phyloP scores from a whole-genome alignment of 345 rosid genomes.

The Carallia pectinifolia region DNA sequence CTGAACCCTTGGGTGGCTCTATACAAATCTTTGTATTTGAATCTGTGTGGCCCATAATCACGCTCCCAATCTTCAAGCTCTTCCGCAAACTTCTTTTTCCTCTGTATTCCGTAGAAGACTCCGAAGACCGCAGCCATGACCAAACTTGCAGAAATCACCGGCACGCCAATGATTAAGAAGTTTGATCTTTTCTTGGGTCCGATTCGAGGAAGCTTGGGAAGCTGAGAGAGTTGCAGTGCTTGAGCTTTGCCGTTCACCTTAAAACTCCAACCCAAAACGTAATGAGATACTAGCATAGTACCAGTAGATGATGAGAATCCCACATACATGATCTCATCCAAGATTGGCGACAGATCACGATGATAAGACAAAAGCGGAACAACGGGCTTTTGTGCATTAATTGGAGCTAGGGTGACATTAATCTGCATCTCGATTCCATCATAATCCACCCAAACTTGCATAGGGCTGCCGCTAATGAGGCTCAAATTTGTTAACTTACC shows the following conservation, averaged over 20 bases:
- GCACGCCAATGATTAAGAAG: constrained; percentile 44
- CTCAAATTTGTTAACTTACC: constrained; percentile 10
- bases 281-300: constrained; percentile 38
- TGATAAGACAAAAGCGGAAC: constrained; percentile 42
- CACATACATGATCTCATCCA: constrained; percentile 44
- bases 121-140: constrained; percentile 22
- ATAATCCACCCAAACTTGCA: constrained; percentile 61
- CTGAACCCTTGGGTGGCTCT: constrained; percentile 62
- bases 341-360: constrained; percentile 39
- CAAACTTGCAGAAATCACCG: constrained; percentile 31
- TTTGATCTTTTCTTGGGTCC: constrained; percentile 32
- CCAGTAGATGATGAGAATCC: constrained; percentile 76
- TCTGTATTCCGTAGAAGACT: constrained; percentile 23
- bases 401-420: constrained; percentile 50
- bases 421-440: constrained; percentile 27
- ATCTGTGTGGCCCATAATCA: constrained; percentile 61
- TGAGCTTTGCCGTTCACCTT: constrained; percentile 42
- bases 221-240: constrained; percentile 40
- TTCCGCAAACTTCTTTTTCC: constrained; percentile 61
- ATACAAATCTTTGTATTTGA: constrained; percentile 58
- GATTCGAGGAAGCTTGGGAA: constrained; percentile 57
- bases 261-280: constrained; percentile 71
- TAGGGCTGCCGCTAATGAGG: constrained; percentile 31
- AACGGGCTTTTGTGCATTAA: constrained; percentile 33
- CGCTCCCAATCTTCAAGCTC: constrained; percentile 73